Base-by-base conservation (phyloP, 805 yeast genomes). In the Priceomyces castillae region DNA sequence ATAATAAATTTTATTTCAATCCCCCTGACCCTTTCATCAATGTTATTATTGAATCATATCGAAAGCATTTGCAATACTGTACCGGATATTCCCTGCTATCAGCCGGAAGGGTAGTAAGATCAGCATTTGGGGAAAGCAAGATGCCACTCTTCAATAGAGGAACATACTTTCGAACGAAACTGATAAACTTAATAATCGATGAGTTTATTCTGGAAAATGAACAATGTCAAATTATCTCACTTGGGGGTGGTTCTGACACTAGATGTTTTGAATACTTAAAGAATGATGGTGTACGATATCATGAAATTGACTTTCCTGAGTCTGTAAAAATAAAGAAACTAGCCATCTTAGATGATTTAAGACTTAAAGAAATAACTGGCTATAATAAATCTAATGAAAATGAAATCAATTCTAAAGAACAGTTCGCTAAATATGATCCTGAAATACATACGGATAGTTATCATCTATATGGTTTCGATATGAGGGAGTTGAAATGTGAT, bases 191-290 rank as follows among this genome's bases (percentile, higher is more conserved):
- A 6, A 62, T 78, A 0, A 60, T 81, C 2, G 58, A 69, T 2
- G 52, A 58, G 16, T 82, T 80, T 48, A 37, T 80, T 2, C 48
- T 49, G 3, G 57, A 65, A 44, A 46, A 43, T 37, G 44, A 19
- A 3, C 35, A 42, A 16, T 62, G 77, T 37, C 84, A 84, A 55
- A 73, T 86, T 12, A 64, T 86, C 1, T 83, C 89, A 1, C 57
- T 86, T n/a, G 95, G 95, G 0, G 83, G 90, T 2, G 95, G 95
- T 4, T 82, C 87, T 12, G 95, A 86, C 53, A 84, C 94, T 0
- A 58, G 92, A 41, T 73, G 77, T 12, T 84, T 86, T 56, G 59
- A 69, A 7, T 47, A 80, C 12, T 58, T 85, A 33, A 55, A 64
- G 5, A 37, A 59, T 4, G 30, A 50, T 9, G 46, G 53, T 3